These are phyloP conservation scores for Pyrus hybrid DNA, from an alignment of 331 rosid genomes.

Conservation along the genomic window DNA sequence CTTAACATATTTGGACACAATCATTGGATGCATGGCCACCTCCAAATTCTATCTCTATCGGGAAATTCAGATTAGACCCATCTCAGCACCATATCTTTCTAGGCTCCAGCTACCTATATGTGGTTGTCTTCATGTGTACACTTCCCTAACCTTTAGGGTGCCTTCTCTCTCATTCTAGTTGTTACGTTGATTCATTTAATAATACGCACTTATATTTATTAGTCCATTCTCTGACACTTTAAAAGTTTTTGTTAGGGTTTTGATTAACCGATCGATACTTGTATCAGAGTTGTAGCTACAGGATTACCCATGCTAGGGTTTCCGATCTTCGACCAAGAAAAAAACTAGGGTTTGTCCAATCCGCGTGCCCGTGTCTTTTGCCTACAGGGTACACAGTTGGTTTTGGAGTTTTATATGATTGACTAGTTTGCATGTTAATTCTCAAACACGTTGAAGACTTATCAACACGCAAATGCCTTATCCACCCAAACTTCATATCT, in stretches of 20 bases:
- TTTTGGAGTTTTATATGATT: neutral
- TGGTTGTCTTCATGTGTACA: neutral
- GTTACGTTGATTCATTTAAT: neutral
- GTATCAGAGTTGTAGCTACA: neutral
- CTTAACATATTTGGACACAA: slow-evolving; percentile 56
- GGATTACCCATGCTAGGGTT: neutral
- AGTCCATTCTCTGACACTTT: neutral
- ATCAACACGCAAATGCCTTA: neutral
- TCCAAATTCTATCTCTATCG: slow-evolving; percentile 22
- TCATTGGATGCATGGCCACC: slow-evolving; percentile 32
- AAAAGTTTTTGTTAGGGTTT: too few species aligned
- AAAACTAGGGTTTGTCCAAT: neutral
- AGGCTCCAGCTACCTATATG: neutral
- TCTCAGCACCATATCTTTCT: neutral
- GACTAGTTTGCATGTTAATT: neutral
- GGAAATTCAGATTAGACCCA: slow-evolving; percentile 34
- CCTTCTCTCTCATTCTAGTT: neutral
- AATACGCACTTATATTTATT: neutral
- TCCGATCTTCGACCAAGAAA: neutral
- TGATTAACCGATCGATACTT: neutral
- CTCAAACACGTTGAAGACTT: too few species aligned
- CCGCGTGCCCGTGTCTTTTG: neutral
- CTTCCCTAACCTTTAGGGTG: neutral
- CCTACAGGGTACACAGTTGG: neutral
- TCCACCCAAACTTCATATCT: neutral